phyloP scores from a whole-genome alignment of 441 rosid species.

The Bocquillonia castaneifolia region DNA sequence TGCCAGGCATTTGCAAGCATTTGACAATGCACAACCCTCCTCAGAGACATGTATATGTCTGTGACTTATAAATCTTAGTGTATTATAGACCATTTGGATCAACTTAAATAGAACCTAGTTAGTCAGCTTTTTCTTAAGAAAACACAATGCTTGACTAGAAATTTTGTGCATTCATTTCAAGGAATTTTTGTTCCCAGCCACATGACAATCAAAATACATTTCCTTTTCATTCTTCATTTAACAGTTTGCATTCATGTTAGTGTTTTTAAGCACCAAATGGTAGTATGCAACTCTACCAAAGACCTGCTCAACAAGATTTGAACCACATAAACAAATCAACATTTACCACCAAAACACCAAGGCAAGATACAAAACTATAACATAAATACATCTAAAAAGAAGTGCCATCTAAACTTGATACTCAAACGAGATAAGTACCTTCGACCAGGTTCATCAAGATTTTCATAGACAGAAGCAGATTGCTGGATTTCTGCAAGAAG shows the following conservation, averaged over 20 bases:
- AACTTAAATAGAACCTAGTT: not conserved
- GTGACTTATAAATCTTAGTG: not conserved
- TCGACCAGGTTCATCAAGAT: slow-evolving; percentile 86
- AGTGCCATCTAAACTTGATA: slow-evolving; percentile 7
- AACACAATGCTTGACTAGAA: not conserved
- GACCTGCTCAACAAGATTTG: not conserved
- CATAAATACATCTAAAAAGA: slow-evolving; percentile 3
- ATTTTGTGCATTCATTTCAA: not conserved
- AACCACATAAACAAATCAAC: not conserved
- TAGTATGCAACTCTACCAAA: not conserved
- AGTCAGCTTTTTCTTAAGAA: not conserved
- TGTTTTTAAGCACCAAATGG: not conserved
- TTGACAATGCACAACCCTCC: not conserved
- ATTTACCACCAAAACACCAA: not conserved
- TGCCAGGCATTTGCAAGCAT: not conserved
- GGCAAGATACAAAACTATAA: slow-evolving; percentile 10
- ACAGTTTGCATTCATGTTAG: not conserved
- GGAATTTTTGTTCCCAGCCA: not conserved
- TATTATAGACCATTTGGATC: no score
- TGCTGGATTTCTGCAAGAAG: slow-evolving; percentile 68
- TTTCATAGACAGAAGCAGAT: slow-evolving; percentile 65
- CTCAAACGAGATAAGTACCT: slow-evolving; percentile 45
- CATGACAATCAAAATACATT: not conserved
- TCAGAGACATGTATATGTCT: not conserved
- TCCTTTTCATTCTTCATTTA: not conserved